These are phyloP conservation scores for Parastagonospora avenae DNA, from an alignment of 2,329 filamentous ascomycete genomes.

Conservation along the genomic window DNA sequence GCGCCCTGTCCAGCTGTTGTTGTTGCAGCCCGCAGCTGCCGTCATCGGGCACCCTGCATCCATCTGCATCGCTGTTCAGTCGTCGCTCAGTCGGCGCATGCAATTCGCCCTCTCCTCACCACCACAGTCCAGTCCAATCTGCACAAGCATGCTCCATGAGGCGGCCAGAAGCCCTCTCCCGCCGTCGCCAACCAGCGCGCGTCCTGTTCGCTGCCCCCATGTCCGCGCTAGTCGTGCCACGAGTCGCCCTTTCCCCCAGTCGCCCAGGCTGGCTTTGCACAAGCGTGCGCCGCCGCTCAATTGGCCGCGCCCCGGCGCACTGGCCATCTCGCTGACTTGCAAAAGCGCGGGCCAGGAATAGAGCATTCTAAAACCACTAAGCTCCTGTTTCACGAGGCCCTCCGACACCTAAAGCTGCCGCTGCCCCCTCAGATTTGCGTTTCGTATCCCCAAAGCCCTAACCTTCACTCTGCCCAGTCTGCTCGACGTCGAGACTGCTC, in stretches of 20 bases:
- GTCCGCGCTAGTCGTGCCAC: constrained; percentile 14
- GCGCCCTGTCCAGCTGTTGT: no score
- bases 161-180: background rate
- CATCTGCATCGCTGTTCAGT: no score
- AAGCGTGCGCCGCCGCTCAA: constrained; percentile 20
- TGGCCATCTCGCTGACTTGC: constrained; percentile 31
- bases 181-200: background rate
- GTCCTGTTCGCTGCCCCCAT: constrained; percentile 7
- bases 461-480: constrained; percentile 37
- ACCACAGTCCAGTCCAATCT: background rate
- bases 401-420: constrained; percentile 48
- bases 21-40: no score
- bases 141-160: constrained; percentile 6
- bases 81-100: background rate
- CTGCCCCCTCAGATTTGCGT: constrained; percentile 46
- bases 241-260: constrained; percentile 25
- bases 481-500: constrained; percentile 43
- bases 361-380: constrained; percentile 45
- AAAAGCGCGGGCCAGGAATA: constrained; percentile 35
- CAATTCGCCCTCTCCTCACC: background rate
- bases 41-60: no score
- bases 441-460: constrained; percentile 45
- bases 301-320: constrained; percentile 31
- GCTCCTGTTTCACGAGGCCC: constrained; percentile 47
- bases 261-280: constrained; percentile 13